Conservation (phyloP, 768 basidiomycete species). For the Macrolepiota dolichaula region DNA sequence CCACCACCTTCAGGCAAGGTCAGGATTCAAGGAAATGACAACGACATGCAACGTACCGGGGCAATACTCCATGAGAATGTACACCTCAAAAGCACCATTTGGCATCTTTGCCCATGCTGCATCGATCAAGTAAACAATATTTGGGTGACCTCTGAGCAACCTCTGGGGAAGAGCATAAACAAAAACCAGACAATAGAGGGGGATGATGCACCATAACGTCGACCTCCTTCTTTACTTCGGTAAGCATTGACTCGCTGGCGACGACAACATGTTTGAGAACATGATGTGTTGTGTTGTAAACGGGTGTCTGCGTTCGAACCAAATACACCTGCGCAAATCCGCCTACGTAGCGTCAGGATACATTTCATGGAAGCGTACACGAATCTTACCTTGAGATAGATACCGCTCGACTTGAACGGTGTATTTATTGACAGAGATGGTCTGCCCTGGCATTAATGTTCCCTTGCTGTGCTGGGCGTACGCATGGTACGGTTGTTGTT, state of each 20-base stretch:
- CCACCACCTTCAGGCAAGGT: constrained; percentile 69
- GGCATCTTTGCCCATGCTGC: constrained; percentile 86
- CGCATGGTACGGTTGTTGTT: constrained; percentile 46
- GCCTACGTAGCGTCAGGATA: constrained; percentile 45
- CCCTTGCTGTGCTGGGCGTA: constrained; percentile 57
- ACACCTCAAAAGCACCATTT: constrained; percentile 88
- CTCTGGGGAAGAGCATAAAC: constrained; percentile 52
- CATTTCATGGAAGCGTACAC: constrained; percentile 7
- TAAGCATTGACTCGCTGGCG: constrained; percentile 82
- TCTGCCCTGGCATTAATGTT: constrained; percentile 77
- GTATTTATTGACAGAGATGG: constrained; percentile 86
- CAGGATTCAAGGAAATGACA: neutral
- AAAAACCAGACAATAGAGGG: constrained; percentile 13
- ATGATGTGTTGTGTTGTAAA: constrained; percentile 91
- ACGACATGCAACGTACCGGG: constrained; percentile 52
- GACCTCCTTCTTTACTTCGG: constrained; percentile 95
- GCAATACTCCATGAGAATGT: constrained; percentile 99
- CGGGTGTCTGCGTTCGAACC: constrained; percentile 79
- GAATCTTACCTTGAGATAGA: constrained; percentile 80
- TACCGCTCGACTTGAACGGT: constrained; percentile 91
- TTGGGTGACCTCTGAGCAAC: constrained; percentile 87
- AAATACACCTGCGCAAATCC: constrained; percentile 99
- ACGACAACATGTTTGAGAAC: constrained; percentile 97
- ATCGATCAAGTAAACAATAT: constrained; percentile 95
- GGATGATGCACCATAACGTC: constrained; percentile 85